A percentile compares a stretch with the other conserved stretches of the same genome.
These are phyloP conservation scores for Penicillium pulvis DNA, from an alignment of 495 filamentous ascomycete species.

Conservation along the genomic window DNA sequence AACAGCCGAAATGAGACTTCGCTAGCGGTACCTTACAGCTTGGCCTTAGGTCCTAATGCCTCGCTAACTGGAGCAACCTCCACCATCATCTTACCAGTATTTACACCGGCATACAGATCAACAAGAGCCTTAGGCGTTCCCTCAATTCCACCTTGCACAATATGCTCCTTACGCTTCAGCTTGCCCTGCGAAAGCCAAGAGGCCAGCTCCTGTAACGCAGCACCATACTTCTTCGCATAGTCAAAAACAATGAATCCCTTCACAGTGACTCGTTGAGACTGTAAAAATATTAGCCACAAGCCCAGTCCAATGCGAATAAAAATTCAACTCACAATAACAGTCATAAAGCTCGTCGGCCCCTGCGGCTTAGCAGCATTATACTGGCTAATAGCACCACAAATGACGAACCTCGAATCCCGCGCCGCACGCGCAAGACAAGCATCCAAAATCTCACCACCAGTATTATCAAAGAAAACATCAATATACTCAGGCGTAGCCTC, in stretches of 20 bases:
- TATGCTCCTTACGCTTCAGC: constrained; percentile 57
- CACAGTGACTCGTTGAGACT: constrained; percentile 54
- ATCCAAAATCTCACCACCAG: constrained; percentile 58
- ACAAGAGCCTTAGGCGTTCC: constrained; percentile 51
- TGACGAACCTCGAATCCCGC: constrained; percentile 50
- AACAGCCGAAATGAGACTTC: no score
- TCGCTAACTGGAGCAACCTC: constrained; percentile 44
- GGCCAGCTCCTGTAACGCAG: constrained; percentile 48
- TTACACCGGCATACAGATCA: constrained; percentile 51
- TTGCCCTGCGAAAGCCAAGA: constrained; percentile 56
- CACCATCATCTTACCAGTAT: constrained; percentile 57
- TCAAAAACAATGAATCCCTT: constrained; percentile 61
- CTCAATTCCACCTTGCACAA: constrained; percentile 53
- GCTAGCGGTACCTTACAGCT: constrained; percentile 20
- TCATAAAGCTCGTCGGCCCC: constrained; percentile 51
- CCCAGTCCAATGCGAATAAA: neutral
- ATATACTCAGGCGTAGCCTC: constrained; percentile 52
- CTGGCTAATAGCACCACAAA: constrained; percentile 57
- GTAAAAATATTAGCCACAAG: constrained; percentile 20
- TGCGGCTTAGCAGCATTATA: constrained; percentile 52
- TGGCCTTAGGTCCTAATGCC: constrained; percentile 32
- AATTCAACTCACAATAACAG: constrained; percentile 46
- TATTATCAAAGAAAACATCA: constrained; percentile 62
- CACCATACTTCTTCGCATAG: constrained; percentile 46
- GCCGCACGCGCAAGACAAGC: constrained; percentile 50